These are phyloP conservation scores for Elaeis oleifera DNA, from an alignment of 202 grass and related monocot genomes.

Conservation along the genomic window DNA sequence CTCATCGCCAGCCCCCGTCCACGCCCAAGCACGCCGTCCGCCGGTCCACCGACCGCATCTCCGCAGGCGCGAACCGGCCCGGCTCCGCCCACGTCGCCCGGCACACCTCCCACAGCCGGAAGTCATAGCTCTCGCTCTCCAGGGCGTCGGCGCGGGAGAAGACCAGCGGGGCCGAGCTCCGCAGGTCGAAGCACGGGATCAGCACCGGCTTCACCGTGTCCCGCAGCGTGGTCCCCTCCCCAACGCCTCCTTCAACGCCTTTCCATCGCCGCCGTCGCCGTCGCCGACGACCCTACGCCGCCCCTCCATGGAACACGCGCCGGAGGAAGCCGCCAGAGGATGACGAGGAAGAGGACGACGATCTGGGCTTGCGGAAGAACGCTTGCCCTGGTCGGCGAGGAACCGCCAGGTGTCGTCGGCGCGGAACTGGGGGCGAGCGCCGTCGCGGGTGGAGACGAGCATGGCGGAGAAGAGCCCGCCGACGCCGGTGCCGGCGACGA, in stretches of 20 bases:
- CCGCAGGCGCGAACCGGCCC: background rate
- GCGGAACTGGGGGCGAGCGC: background rate
- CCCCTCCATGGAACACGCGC: too few relatives aligned
- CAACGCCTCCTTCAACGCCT: conserved; percentile 3
- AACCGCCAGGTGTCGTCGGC: conserved; percentile 1
- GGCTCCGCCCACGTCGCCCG: conserved; percentile 3
- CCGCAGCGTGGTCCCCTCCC: background rate
- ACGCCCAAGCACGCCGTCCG: background rate
- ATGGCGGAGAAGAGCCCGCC: conserved; percentile 1
- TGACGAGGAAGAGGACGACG: background rate
- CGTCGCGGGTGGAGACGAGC: conserved; percentile 3
- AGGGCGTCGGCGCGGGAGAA: conserved; percentile 6
- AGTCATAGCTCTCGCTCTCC: conserved; percentile 7
- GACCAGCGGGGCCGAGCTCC: conserved; percentile 2
- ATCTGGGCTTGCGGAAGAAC: background rate
- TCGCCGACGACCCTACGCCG: background rate
- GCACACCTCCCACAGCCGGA: conserved; percentile 5
- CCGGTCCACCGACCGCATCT: conserved; percentile 1
- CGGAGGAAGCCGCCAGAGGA: too few relatives aligned
- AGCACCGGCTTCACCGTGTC: conserved; percentile 8
- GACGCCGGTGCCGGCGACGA: conserved; percentile 3
- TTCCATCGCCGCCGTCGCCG: background rate
- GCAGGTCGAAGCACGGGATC: conserved; percentile 4
- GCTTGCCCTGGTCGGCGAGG: background rate
- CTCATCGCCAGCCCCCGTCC: conserved; percentile 6